Evolutionary conservation across 345 rosid species (phyloP).

Genomic region (Euphorbia tirucalli): DNA sequence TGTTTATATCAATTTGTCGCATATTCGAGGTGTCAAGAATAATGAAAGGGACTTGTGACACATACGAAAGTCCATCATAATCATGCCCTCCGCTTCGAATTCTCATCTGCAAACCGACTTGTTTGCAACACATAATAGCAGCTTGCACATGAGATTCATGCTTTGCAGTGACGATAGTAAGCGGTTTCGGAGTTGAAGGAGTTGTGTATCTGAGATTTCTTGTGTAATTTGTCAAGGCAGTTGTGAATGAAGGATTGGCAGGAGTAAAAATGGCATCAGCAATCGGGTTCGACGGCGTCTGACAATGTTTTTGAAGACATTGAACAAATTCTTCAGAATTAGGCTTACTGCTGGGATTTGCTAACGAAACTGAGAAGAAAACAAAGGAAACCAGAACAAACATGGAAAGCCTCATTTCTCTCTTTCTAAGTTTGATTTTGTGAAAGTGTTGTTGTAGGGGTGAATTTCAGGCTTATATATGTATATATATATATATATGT

Average conservation of each 20-base stretch:
- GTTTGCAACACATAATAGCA: slow-evolving; percentile 40
- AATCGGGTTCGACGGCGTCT: slow-evolving; percentile 10
- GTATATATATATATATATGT: no score
- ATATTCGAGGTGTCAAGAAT: slow-evolving; percentile 56
- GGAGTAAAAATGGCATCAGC: slow-evolving; percentile 19
- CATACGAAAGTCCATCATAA: slow-evolving; percentile 56
- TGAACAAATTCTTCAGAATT: not conserved
- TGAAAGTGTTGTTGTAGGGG: no score
- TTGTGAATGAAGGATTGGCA: slow-evolving; percentile 37
- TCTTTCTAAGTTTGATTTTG: no score
- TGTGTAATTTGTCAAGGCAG: slow-evolving; percentile 34
- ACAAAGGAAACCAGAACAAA: not conserved
- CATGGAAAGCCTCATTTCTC: no score
- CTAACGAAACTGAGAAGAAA: slow-evolving; percentile 2
- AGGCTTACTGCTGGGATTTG: not conserved
- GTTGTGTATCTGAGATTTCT: slow-evolving; percentile 47
- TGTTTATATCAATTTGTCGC: slow-evolving; percentile 35
- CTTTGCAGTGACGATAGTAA: slow-evolving; percentile 35
- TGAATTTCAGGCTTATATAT: no score
- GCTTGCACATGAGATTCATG: slow-evolving; percentile 52
- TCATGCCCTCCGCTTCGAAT: slow-evolving; percentile 79
- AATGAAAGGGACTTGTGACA: slow-evolving; percentile 40
- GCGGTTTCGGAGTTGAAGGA: slow-evolving; percentile 43
- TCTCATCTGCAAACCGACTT: slow-evolving; percentile 34
- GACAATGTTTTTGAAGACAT: not conserved